phyloP scores from a whole-genome alignment of 108 stramenopile genomes.

The Ochromonas danica region DNA sequence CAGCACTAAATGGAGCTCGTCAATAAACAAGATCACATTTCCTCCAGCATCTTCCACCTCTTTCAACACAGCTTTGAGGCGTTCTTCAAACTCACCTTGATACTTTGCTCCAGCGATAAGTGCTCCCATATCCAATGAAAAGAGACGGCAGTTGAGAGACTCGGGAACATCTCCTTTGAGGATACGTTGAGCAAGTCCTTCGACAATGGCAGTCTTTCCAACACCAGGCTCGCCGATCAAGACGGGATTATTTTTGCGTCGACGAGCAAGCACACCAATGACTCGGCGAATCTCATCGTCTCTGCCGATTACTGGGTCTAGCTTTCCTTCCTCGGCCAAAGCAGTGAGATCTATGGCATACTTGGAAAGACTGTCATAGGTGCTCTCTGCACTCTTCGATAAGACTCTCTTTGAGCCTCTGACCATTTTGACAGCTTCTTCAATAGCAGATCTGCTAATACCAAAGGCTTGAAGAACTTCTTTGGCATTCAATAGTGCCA shows the following conservation, averaged over 20 bases:
- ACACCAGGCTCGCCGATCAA: conserved; percentile 66
- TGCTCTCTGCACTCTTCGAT: conserved; percentile 4
- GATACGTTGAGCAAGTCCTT: conserved; percentile 79
- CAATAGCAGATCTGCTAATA: conserved; percentile 4
- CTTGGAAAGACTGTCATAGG: conserved; percentile 22
- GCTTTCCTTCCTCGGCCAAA: conserved; percentile 35
- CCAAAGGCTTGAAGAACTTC: neutral
- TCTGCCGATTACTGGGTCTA: conserved; percentile 51
- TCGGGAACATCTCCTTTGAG: conserved; percentile 62
- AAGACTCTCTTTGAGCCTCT: neutral
- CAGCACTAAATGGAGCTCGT: conserved; percentile 69
- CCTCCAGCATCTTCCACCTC: conserved; percentile 71
- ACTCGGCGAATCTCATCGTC: conserved; percentile 66
- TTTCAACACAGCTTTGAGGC: conserved; percentile 72
- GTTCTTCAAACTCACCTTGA: conserved; percentile 81
- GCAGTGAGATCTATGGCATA: conserved; percentile 41
- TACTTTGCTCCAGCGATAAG: conserved; percentile 84
- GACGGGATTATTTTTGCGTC: conserved; percentile 77
- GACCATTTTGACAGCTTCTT: conserved; percentile 1
- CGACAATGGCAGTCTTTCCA: conserved; percentile 77
- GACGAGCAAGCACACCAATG: conserved; percentile 71
- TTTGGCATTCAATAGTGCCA: neutral
- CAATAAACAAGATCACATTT: conserved; percentile 78
- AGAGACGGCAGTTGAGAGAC: conserved; percentile 50
- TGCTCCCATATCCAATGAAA: conserved; percentile 71